Base-by-base conservation (phyloP, 2,329 filamentous ascomycete species). In the Talaromyces sp. region DNA sequence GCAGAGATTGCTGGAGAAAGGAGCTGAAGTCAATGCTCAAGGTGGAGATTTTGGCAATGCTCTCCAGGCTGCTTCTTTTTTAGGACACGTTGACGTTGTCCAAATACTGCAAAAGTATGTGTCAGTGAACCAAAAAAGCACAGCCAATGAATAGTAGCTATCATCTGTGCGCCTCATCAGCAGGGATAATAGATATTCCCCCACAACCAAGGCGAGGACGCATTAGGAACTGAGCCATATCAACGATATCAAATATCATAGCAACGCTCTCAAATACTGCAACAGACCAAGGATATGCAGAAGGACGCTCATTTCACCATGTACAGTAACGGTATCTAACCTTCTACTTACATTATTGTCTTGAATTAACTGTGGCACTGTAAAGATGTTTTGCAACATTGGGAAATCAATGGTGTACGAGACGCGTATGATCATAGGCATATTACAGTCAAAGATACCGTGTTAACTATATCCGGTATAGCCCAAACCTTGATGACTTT, bases 201-300 rank as follows among this genome's bases (percentile, higher is more conserved):
- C 3, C 22, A 45, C 41, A 45, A 45, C 43, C 43, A 45, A 45
- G 2, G 43, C 16, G 43, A 45, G 4, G 9, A 45, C 43, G n/a
- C 43, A 45, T 45, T 45, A 22, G 43, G 43, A 45, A 22, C 43
- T 45, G n/a, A 45, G 43, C 43, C 43, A 45, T 45, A 45, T 45
- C 43, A 22, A 45, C n/a, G n/a, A 22, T 45, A 45, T 45, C 43
- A 27, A 43, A 58, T 58, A 43, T 58, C n/a, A 43, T 58, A 58
- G 19, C 56, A 58, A 58, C 56, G 56, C 19, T 58, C 56, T 58
- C n/a, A 58, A 58, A 58, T 58, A 58, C 35, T 43, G 35, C 43
- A 58, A 58, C 35, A 58, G 56, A 58, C 43, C 56, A 58, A 58
- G 56, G 56, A 58, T 58, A 58, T 43, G 22, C 37, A 54, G 27